phyloP scores from a whole-genome alignment of 2,329 filamentous ascomycete genomes.

The Pseudogymnoascus sp. region DNA sequence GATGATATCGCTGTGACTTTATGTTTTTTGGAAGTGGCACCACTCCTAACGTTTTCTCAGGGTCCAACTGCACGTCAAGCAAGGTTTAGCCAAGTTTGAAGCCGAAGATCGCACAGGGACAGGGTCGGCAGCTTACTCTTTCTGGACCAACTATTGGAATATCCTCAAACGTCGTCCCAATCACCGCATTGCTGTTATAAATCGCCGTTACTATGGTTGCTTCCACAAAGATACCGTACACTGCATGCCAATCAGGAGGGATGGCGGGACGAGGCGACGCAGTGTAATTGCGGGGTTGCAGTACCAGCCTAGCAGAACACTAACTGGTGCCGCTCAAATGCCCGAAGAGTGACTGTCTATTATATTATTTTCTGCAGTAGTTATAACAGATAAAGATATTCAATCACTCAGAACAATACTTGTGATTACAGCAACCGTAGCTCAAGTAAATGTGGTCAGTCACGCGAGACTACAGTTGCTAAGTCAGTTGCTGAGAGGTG shows the following conservation, averaged over 20 bases:
- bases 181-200: conserved; percentile 6
- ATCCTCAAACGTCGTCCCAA: conserved; percentile 5
- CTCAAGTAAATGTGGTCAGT: background rate
- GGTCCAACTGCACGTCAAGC: background rate
- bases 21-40: background rate
- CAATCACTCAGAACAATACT: background rate
- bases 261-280: background rate
- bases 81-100: conserved; percentile 1
- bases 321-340: background rate
- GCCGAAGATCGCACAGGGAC: background rate
- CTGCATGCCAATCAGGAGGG: background rate
- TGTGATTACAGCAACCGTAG: background rate
- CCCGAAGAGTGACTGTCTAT: background rate
- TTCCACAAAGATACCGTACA: background rate
- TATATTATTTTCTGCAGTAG: background rate
- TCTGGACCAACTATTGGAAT: conserved; percentile 1
- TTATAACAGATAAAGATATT: background rate
- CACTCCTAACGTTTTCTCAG: background rate
- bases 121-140: background rate
- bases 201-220: background rate
- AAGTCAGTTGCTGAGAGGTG: background rate
- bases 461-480: background rate
- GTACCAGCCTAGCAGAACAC: background rate
- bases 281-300: background rate
- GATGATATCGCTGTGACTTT: background rate